Evolutionary conservation across 2,329 filamentous ascomycete genomes (phyloP), one percentile per base, ranked within the genome.

Genomic region (Lasiodiplodia hormozganensis): DNA sequence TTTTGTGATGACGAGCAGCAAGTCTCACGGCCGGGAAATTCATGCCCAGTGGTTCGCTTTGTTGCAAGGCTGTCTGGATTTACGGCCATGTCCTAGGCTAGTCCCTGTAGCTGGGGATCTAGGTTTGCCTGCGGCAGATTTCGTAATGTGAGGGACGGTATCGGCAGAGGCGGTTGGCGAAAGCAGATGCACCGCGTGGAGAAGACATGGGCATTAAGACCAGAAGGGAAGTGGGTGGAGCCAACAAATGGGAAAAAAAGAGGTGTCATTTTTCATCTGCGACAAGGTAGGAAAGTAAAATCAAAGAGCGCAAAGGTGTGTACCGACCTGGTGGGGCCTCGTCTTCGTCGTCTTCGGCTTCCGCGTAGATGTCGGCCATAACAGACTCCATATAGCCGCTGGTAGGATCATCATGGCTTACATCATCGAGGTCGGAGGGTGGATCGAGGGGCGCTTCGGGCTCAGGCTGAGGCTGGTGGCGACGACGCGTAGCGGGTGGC

Each of bases 401-500:
- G 10, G 21, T 14, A 14, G 54, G 65, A 3, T 57, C 58, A 23
- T 62, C 66, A 21, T 53, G 34, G 28, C 57, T 68, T 40, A 54
- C 57, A 64, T 64, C 66, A 25, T 69, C 67, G n/a, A 58, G 52
- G 36, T 65, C 67, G 23, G 67, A 65, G 28, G 67, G 60, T 7
- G 67, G 67, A 18, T 69, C 68, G 21, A 64, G 51, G 12, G 62
- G 65, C 10, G 72, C 71, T 28, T 70, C 68, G 25, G 71, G 72
- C 34, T 62, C 47, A 34, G 28, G 73, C 70, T 38, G 71, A 69
- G 71, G 70, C 34, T 72, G 73, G 21, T 60, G 70, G 68, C 72
- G 69, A 69, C 72, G 73, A 68, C 75, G 73, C n/a, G 72, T 70
- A 67, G 75, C 73, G 28, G 74, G 74, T 51, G 75, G 74, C 76